Evolutionary conservation across 2,329 filamentous ascomycete species (phyloP).

Genomic region (Fusarium sp.): DNA sequence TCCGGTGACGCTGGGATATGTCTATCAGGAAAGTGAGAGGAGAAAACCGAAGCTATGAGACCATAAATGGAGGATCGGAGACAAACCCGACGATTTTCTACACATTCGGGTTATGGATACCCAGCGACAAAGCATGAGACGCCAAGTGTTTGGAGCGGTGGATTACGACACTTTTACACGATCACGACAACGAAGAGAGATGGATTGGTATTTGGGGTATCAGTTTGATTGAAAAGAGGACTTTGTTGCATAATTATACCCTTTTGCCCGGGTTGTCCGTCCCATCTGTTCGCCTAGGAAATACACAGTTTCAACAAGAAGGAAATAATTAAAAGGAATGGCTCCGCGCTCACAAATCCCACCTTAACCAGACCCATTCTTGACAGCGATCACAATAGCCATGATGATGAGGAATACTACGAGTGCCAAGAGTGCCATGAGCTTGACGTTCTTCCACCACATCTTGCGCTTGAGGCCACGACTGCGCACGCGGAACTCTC

Average conservation of each 20-base stretch:
- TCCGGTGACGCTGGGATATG: conserved; percentile 69
- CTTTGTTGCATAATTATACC: conserved; percentile 40
- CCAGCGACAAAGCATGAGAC: neutral
- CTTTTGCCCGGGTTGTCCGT: conserved; percentile 30
- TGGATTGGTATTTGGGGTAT: conserved; percentile 8
- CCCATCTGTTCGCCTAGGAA: conserved; percentile 38
- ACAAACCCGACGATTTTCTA: neutral
- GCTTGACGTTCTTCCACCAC: conserved; percentile 99
- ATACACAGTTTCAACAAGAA: conserved; percentile 31
- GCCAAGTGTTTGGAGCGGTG: neutral
- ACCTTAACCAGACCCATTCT: conserved; percentile 48
- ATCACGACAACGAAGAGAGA: neutral
- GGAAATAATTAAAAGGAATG: conserved; percentile 31
- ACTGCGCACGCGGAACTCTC: conserved; percentile 90
- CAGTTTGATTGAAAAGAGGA: conserved; percentile 35
- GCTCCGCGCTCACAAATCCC: conserved; percentile 1
- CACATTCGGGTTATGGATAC: neutral
- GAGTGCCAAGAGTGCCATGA: conserved; percentile 82
- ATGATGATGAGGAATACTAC: conserved; percentile 70
- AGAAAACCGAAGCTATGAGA: conserved; percentile 49
- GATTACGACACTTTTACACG: neutral
- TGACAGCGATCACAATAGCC: conserved; percentile 64
- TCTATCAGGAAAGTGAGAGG: conserved; percentile 60
- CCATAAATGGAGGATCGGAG: neutral
- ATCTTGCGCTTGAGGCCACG: conserved; percentile 88